Evolutionary conservation across 2,329 filamentous ascomycete genomes (phyloP), one percentile per base, ranked within the genome.

Genomic region (Xylaria hypoxylon): DNA sequence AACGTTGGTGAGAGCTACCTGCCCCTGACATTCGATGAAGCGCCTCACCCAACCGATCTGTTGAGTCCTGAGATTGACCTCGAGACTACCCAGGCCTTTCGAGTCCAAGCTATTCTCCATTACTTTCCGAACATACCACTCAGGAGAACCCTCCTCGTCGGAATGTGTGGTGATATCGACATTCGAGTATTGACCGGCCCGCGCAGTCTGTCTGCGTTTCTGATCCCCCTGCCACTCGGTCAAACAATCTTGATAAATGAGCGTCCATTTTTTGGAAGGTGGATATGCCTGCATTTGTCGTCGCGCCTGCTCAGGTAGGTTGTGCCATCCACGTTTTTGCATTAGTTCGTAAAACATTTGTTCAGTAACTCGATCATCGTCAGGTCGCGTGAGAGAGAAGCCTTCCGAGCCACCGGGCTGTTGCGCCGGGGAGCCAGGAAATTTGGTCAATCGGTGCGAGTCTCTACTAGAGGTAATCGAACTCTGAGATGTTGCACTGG

Each of bases 261-360:
- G 83, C 1, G 94, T 97, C 96, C 96, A 99, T 81, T 98, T 99
- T 85, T 98, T 98, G 70, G 90, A 88, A 8, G 96, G 88, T 15
- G 94, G 93, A 78, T 99, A 98, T 42, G 94, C 94, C 80, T 96
- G 88, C 95, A 99, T 98, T 82, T 98, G 96, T 68, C 95, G 87
- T 72, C 92, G 89, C 33, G 96, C 96, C 81, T 97, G 93, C 76
- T 99, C 96, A 5, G 96, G 96, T 70, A 99, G 83, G 79, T 96
- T 96, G 81, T 97, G 96, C 93, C 94, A 98, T 71, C 95, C 96
- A 81, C 96, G 89, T 81, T 97, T 97, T 76, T 97, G 92, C 96
- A 99, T 98, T 71, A 99, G 83, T 59, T 93, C 90, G 75, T 94
- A 85, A 76, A 98, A 98, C 83, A 97, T 92, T 76, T 94, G 90